phyloP scores from a whole-genome alignment of 768 basidiomycete genomes.

The Pulveroboletus sp. region DNA sequence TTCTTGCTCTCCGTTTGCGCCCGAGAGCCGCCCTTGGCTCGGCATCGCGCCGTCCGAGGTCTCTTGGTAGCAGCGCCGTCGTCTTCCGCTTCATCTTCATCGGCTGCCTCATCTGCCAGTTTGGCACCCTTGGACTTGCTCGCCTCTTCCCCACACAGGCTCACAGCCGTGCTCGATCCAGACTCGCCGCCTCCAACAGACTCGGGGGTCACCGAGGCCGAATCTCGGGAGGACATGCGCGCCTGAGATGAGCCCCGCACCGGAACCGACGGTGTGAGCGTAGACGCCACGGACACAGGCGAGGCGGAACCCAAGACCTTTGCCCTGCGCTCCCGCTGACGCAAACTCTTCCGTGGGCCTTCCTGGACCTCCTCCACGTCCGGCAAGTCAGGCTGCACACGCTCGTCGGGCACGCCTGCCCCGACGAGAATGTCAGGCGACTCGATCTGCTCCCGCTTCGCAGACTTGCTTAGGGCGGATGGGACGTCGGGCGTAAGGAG shows the following conservation, averaged over 20 bases:
- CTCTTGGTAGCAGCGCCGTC: slow-evolving; percentile 18
- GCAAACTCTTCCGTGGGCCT: slow-evolving; percentile 29
- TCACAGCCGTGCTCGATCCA: slow-evolving; percentile 33
- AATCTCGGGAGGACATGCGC: slow-evolving; percentile 21
- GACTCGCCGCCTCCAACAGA: slow-evolving; percentile 27
- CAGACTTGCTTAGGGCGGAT: slow-evolving; percentile 6
- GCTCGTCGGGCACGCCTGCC: slow-evolving; percentile 4
- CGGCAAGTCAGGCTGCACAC: slow-evolving; percentile 8
- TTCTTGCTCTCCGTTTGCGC: slow-evolving; percentile 15
- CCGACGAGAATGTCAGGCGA: slow-evolving; percentile 11
- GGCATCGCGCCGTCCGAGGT: slow-evolving; percentile 16
- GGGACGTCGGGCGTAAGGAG: slow-evolving; percentile 18
- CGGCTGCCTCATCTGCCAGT: slow-evolving; percentile 8
- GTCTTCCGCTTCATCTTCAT: slow-evolving; percentile 15
- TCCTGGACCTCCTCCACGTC: slow-evolving; percentile 22
- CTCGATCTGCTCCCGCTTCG: slow-evolving; percentile 24
- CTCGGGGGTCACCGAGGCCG: slow-evolving; percentile 23
- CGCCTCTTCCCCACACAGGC: slow-evolving; percentile 27
- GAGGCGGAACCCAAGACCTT: slow-evolving; percentile 18
- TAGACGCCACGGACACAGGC: slow-evolving; percentile 29
- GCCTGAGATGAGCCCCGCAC: slow-evolving; percentile 20
- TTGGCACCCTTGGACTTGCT: slow-evolving; percentile 20
- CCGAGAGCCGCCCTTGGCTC: slow-evolving; percentile 24
- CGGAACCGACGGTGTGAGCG: slow-evolving; percentile 27
- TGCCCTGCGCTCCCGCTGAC: slow-evolving; percentile 27